Conservation (phyloP, 331 rosid genomes). For the Telfairia occidentalis region DNA sequence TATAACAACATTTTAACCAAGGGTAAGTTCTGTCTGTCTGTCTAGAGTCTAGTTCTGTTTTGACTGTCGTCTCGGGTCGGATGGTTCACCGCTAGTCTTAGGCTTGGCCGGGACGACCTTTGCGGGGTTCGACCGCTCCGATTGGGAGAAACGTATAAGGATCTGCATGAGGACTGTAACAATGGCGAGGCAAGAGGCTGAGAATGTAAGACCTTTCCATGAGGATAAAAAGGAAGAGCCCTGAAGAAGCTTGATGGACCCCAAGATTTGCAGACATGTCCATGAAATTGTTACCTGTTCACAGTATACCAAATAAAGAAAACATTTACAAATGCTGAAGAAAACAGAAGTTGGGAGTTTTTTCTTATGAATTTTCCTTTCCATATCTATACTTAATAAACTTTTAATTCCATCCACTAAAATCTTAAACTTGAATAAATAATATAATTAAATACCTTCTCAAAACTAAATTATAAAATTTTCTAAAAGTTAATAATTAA, state of each 20-base stretch:
- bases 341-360: background rate
- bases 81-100: slow-evolving; percentile 22
- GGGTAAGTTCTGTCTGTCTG: background rate
- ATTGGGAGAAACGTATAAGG: slow-evolving; percentile 71
- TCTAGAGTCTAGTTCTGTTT: slow-evolving; percentile 25
- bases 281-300: slow-evolving; percentile 67
- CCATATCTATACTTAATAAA: background rate
- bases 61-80: slow-evolving; percentile 26
- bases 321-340: background rate
- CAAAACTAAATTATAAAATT: background rate
- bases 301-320: background rate
- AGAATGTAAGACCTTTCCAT: slow-evolving; percentile 76
- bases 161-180: slow-evolving; percentile 74
- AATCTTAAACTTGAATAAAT: background rate
- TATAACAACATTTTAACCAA: background rate
- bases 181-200: slow-evolving; percentile 35
- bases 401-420: background rate
- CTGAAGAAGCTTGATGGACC: slow-evolving; percentile 51
- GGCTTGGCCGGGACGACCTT: slow-evolving; percentile 49
- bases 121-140: slow-evolving; percentile 75
- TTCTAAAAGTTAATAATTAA: background rate
- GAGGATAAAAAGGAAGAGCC: slow-evolving; percentile 67
- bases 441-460: background rate
- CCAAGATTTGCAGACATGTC: slow-evolving; percentile 47
- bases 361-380: too few relatives aligned